These are phyloP conservation scores for Talaromyces pinophilus DNA, from an alignment of 2,329 filamentous ascomycete genomes.

Conservation along the genomic window DNA sequence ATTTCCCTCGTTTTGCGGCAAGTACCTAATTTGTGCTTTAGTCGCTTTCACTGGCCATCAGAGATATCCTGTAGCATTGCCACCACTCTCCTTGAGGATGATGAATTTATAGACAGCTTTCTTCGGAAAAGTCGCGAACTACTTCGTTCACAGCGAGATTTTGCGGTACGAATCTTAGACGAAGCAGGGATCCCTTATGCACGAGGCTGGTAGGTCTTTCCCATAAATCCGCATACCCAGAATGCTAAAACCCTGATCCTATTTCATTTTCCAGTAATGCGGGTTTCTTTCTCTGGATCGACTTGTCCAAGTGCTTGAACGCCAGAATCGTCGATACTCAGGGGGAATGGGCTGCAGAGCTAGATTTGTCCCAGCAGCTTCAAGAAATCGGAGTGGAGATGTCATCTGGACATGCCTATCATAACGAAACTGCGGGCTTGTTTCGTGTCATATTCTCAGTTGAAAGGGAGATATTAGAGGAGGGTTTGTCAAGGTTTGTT, in stretches of 20 bases:
- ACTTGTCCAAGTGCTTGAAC: constrained; percentile 34
- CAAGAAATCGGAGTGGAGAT: constrained; percentile 53
- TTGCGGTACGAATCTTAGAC: constrained; percentile 38
- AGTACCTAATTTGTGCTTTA: constrained; percentile 12
- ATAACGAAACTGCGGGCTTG: constrained; percentile 51
- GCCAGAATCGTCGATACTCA: constrained; percentile 12
- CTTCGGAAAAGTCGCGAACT: constrained; percentile 28
- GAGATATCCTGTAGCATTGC: constrained; percentile 34
- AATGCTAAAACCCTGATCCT: not conserved
- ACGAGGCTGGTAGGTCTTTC: constrained; percentile 32
- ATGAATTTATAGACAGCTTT: constrained; percentile 39
- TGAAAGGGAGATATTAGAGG: constrained; percentile 37
- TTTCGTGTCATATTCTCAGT: constrained; percentile 57
- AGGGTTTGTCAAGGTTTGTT: constrained; percentile 38
- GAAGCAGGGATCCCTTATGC: constrained; percentile 43
- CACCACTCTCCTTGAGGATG: constrained; percentile 35
- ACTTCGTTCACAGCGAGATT: constrained; percentile 33
- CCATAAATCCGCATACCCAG: not conserved
- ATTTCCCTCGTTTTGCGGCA: not conserved
- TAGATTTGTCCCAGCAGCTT: constrained; percentile 48
- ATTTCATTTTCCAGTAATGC: constrained; percentile 38
- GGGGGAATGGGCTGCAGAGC: constrained; percentile 41
- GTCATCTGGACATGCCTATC: constrained; percentile 48
- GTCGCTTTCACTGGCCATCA: constrained; percentile 33
- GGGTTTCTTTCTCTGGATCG: constrained; percentile 51